Conservation (phyloP, 2,329 filamentous ascomycete genomes). For the Tolypocladium ovalisporum region DNA sequence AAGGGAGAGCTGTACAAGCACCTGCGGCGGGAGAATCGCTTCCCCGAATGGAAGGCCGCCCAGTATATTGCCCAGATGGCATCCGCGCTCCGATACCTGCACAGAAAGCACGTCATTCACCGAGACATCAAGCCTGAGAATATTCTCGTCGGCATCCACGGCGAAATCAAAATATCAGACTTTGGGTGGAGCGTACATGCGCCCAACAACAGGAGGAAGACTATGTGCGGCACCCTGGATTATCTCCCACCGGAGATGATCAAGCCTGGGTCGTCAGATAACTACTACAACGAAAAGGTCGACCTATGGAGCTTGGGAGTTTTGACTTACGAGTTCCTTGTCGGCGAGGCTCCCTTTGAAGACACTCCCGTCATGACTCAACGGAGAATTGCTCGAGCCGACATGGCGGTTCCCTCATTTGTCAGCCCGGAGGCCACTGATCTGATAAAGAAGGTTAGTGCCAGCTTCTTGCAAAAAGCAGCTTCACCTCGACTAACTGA, state of each 20-base stretch:
- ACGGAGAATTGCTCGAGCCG: slow-evolving; percentile 72
- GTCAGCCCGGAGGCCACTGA: slow-evolving; percentile 85
- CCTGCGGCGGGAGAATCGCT: slow-evolving; percentile 52
- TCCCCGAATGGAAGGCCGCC: slow-evolving; percentile 58
- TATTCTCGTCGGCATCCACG: slow-evolving; percentile 61
- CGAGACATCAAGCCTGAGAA: slow-evolving; percentile 24
- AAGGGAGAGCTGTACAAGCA: slow-evolving; percentile 61
- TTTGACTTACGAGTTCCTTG: slow-evolving; percentile 89
- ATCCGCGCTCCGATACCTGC: slow-evolving; percentile 15
- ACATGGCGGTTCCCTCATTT: slow-evolving; percentile 87
- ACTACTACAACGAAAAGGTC: slow-evolving; percentile 90
- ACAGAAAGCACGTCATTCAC: slow-evolving; percentile 21
- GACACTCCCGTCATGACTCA: slow-evolving; percentile 94
- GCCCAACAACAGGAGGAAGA: slow-evolving; percentile 84
- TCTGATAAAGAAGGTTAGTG: slow-evolving; percentile 74
- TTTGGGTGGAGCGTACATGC: slow-evolving; percentile 98
- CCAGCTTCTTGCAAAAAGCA: too few species aligned
- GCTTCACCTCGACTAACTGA: slow-evolving; percentile 11
- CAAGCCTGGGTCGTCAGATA: slow-evolving; percentile 66
- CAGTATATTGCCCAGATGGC: slow-evolving; percentile 67
- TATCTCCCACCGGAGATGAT: slow-evolving; percentile 99
- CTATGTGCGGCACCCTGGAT: slow-evolving; percentile 94
- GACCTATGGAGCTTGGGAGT: slow-evolving; percentile 95
- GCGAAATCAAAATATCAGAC: slow-evolving; percentile 96
- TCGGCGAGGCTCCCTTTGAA: slow-evolving; percentile 94